Evolutionary conservation across 1,139 yeast species (phyloP).

Genomic region (Suhomyces coccinellae): DNA sequence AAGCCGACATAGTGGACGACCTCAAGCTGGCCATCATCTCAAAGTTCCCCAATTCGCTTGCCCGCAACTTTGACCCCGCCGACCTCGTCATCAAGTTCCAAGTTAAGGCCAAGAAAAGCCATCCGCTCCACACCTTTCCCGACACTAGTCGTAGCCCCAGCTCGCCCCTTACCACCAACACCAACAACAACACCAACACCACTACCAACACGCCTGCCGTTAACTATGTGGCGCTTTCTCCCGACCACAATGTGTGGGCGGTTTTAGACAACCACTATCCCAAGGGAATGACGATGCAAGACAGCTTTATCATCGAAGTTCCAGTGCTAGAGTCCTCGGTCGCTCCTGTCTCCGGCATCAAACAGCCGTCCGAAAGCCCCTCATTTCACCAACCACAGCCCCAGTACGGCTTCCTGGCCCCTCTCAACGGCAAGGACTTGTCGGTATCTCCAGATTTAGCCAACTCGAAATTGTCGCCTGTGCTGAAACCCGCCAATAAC

Average conservation of each 20-base stretch:
- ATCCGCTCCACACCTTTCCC: constrained; percentile 10
- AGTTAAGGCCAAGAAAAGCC: constrained; percentile 3
- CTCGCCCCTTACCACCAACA: constrained; percentile 7
- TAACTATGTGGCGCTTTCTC: constrained; percentile 45
- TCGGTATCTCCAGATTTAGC: constrained; percentile 29
- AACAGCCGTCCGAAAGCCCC: neutral
- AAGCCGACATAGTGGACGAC: constrained; percentile 68
- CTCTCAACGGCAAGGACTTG: constrained; percentile 28
- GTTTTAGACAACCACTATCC: constrained; percentile 64
- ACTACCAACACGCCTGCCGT: constrained; percentile 10
- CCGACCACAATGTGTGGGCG: constrained; percentile 64
- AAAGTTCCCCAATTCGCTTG: constrained; percentile 72
- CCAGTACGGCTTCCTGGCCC: constrained; percentile 15
- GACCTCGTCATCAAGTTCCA: constrained; percentile 51
- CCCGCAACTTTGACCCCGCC: constrained; percentile 64
- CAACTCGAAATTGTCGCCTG: constrained; percentile 13
- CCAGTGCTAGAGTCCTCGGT: constrained; percentile 20
- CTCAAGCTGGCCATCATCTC: constrained; percentile 58
- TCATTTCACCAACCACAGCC: constrained; percentile 17
- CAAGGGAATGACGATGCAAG: constrained; percentile 65
- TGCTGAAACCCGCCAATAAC: constrained; percentile 1
- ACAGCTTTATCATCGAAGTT: constrained; percentile 61
- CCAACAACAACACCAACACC: neutral
- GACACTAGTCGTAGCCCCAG: constrained; percentile 11
- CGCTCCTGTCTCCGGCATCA: neutral